Evolutionary conservation across 2,329 filamentous ascomycete species (phyloP).

Genomic region (Neonectria faginata): DNA sequence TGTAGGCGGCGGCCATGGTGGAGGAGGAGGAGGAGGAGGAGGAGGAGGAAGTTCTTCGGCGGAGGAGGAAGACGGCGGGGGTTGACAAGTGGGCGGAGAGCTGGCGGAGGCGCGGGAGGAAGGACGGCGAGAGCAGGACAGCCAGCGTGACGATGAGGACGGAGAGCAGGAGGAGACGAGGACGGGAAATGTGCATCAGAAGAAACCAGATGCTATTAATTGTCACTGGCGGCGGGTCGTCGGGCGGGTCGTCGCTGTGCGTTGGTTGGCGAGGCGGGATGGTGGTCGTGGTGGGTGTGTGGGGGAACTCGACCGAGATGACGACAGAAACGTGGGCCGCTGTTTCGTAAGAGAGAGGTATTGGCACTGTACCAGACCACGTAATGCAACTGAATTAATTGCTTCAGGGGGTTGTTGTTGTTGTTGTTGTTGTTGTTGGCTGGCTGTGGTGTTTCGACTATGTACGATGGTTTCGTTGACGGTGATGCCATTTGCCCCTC

Average conservation of each 20-base stretch:
- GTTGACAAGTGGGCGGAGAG: conserved; percentile 41
- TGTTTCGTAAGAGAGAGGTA: conserved; percentile 13
- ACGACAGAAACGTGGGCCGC: conserved; percentile 14
- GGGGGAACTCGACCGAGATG: conserved; percentile 14
- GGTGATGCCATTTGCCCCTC: conserved; percentile 26
- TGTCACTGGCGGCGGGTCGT: conserved; percentile 20
- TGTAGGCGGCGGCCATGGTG: conserved; percentile 63
- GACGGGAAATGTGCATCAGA: conserved; percentile 25
- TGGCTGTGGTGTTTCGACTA: not conserved
- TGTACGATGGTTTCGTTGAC: no score
- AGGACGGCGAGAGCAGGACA: conserved; percentile 43
- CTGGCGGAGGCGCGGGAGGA: conserved; percentile 46
- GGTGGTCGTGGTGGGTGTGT: conserved; percentile 10
- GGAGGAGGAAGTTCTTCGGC: conserved; percentile 16
- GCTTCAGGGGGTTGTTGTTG: not conserved
- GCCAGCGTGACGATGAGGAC: conserved; percentile 46
- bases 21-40: no score
- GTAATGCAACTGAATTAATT: not conserved
- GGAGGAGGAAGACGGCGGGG: conserved; percentile 32
- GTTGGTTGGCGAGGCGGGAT: conserved; percentile 16
- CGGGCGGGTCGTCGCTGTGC: conserved; percentile 28
- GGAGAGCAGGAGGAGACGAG: conserved; percentile 24
- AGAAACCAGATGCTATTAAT: no score
- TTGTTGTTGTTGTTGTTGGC: no score
- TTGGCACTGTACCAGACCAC: not conserved